phyloP scores from a whole-genome alignment of 2,329 filamentous ascomycete species.

The Aspergillus fijiensis region DNA sequence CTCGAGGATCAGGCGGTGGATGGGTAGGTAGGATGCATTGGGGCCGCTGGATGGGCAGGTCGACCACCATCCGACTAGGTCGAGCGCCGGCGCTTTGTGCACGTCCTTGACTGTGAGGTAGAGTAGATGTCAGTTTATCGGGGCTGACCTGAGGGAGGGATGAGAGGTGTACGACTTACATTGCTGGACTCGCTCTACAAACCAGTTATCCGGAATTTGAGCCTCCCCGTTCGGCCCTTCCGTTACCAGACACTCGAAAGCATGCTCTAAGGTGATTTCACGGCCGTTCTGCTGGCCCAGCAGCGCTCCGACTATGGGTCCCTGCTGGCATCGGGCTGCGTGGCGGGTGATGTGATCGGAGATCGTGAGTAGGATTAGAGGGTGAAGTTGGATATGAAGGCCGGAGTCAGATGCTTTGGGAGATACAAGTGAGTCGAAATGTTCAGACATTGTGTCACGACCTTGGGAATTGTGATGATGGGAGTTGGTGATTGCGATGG shows the following conservation, averaged over 20 bases:
- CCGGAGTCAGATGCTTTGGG: slow-evolving; percentile 69
- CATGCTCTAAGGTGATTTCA: slow-evolving; percentile 87
- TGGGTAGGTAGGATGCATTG: slow-evolving; percentile 62
- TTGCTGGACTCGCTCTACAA: slow-evolving; percentile 75
- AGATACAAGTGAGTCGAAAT: slow-evolving; percentile 61
- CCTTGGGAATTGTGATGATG: background rate
- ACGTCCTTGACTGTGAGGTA: slow-evolving; percentile 73
- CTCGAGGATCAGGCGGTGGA: slow-evolving; percentile 75
- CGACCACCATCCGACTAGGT: slow-evolving; percentile 91
- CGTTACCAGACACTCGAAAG: slow-evolving; percentile 74
- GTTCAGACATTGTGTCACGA: slow-evolving; percentile 49
- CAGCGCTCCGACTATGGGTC: slow-evolving; percentile 82
- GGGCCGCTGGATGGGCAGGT: slow-evolving; percentile 73
- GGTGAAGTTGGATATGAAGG: slow-evolving; percentile 81
- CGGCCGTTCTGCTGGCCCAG: slow-evolving; percentile 88
- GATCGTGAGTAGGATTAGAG: slow-evolving; percentile 91
- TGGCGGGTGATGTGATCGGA: slow-evolving; percentile 96
- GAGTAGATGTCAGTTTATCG: background rate
- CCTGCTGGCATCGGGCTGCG: slow-evolving; percentile 70
- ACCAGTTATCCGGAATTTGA: slow-evolving; percentile 68
- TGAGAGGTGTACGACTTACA: slow-evolving; percentile 56
- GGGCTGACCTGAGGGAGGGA: background rate
- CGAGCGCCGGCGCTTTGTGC: slow-evolving; percentile 77
- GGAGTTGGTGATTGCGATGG: background rate
- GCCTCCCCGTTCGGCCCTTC: slow-evolving; percentile 55